Percentiles rank a stretch among this genome's conserved stretches.
Conservation (phyloP, 1,284 basidiomycete genomes). For the Ustilago cynodontis region DNA sequence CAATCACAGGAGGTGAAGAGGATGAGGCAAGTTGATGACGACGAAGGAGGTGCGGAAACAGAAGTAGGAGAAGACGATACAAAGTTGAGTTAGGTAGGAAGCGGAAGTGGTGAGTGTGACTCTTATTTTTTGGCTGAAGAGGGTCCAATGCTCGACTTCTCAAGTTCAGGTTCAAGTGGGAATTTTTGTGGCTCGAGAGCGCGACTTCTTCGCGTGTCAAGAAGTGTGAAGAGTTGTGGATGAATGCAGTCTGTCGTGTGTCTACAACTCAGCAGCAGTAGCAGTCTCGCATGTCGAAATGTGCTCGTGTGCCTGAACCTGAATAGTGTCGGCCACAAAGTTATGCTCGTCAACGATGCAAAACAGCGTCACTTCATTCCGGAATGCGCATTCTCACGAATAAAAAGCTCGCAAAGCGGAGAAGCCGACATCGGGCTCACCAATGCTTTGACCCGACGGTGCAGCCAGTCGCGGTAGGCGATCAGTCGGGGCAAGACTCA, state of each 20-base stretch:
- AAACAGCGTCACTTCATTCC: not conserved
- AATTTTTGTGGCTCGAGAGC: slow-evolving; percentile 1
- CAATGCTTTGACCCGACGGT: not conserved
- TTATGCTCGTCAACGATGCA: not conserved
- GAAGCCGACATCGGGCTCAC: not conserved
- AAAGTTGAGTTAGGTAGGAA: not conserved
- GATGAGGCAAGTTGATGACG: not conserved
- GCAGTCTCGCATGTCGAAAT: not conserved
- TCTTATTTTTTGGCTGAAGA: slow-evolving; percentile 1
- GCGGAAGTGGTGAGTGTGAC: slow-evolving; percentile 3
- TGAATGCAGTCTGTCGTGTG: slow-evolving; percentile 17
- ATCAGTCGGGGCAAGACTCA: not conserved
- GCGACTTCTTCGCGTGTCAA: slow-evolving; percentile 17
- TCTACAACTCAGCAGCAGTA: not conserved
- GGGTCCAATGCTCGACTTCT: slow-evolving; percentile 9
- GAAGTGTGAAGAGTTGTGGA: slow-evolving; percentile 1
- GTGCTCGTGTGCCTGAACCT: not conserved
- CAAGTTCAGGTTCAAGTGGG: not conserved
- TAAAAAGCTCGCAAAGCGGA: not conserved
- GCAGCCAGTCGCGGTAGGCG: not conserved
- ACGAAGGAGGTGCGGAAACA: slow-evolving; percentile 3
- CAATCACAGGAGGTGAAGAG: not conserved
- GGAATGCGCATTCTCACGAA: not conserved
- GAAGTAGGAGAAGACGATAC: not conserved
- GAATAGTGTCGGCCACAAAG: not conserved